Evolutionary conservation across 306 rosid species (phyloP).

Genomic region (Pyrus betulifolia): DNA sequence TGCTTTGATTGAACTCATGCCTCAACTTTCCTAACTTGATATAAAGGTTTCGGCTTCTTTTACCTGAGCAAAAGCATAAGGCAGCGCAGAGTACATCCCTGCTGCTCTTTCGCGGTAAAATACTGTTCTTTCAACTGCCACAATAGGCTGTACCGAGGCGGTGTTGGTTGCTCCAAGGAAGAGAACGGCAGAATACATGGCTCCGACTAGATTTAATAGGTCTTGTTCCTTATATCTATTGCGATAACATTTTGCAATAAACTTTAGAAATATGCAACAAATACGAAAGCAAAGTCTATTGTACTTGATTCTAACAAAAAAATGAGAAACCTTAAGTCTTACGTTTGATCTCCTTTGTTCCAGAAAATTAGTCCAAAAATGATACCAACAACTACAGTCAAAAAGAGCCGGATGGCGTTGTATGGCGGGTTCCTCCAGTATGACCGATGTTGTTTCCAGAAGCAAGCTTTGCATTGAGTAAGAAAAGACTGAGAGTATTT

Average conservation of each 20-base stretch:
- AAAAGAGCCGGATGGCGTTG: constrained; percentile 12
- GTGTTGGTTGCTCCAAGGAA: constrained; percentile 23
- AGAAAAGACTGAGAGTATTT: constrained; percentile 17
- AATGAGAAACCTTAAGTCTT: not conserved
- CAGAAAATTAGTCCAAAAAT: constrained; percentile 24
- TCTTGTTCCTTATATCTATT: constrained; percentile 11
- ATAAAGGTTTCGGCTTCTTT: constrained; percentile 2
- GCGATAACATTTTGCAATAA: not conserved
- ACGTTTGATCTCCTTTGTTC: constrained; percentile 24
- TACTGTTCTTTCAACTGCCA: constrained; percentile 17
- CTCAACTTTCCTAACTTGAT: not conserved
- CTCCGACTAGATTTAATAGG: constrained; percentile 16
- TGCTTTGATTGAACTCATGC: not conserved
- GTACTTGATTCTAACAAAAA: not conserved
- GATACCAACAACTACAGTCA: constrained; percentile 6
- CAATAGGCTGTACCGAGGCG: constrained; percentile 8
- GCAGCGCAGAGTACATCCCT: constrained; percentile 21
- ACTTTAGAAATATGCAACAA: not conserved
- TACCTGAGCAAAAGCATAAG: constrained; percentile 52
- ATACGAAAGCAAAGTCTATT: not conserved
- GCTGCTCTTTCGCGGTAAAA: constrained; percentile 27
- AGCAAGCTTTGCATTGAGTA: constrained; percentile 22
- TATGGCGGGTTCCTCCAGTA: constrained; percentile 21
- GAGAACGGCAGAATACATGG: constrained; percentile 18
- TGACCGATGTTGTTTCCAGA: constrained; percentile 17